Percentiles rank a stretch among this genome's conserved stretches.
These are phyloP conservation scores for Colletotrichum sp. DNA, from an alignment of 2,329 filamentous ascomycete genomes.

Conservation along the genomic window DNA sequence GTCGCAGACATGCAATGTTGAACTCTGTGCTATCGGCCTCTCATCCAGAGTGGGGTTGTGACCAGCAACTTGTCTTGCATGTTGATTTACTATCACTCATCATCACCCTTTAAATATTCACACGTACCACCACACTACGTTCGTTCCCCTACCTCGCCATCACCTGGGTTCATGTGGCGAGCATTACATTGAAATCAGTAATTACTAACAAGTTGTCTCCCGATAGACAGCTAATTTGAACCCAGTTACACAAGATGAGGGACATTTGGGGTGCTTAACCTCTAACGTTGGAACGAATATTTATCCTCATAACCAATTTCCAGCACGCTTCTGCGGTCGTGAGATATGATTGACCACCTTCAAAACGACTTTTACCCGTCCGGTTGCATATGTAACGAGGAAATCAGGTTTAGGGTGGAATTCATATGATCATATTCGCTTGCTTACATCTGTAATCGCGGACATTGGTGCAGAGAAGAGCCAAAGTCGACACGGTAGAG, in stretches of 20 bases:
- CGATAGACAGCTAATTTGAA: neutral
- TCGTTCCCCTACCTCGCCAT: neutral
- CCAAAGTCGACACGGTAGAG: neutral
- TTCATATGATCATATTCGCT: neutral
- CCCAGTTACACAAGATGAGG: neutral
- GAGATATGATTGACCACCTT: neutral
- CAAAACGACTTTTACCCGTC: neutral
- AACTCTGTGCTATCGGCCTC: neutral
- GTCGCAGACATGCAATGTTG: neutral
- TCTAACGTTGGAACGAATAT: neutral
- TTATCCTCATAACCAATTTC: neutral
- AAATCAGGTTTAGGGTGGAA: neutral
- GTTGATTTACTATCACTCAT: neutral
- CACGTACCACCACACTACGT: neutral
- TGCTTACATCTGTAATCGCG: neutral
- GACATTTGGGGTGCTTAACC: neutral
- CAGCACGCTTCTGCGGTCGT: neutral
- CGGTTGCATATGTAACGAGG: too few relatives aligned
- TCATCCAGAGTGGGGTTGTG: neutral
- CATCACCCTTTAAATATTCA: neutral
- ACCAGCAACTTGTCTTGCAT: neutral
- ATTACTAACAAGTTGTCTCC: neutral
- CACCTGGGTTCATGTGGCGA: neutral
- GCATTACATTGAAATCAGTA: neutral
- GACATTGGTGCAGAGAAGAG: neutral